Conservation (phyloP, 176 grass and related monocot species). For the Oryza brachyantha region DNA sequence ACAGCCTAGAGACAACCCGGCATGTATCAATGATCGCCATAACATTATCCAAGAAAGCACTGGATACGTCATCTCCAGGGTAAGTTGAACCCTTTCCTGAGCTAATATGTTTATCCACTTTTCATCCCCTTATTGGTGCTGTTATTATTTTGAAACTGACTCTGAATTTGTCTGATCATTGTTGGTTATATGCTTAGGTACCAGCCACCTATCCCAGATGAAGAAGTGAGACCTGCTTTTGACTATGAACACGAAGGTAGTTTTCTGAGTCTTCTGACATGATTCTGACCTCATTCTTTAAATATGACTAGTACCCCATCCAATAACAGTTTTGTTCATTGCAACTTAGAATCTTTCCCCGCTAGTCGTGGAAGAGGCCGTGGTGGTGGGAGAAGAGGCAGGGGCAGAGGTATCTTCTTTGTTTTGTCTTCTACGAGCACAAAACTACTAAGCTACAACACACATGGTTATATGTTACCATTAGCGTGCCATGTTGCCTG, state of each 20-base stretch:
- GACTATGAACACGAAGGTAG: conserved; percentile 75
- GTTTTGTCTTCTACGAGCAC: not conserved
- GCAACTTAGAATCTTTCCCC: conserved; percentile 45
- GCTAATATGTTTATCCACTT: not conserved
- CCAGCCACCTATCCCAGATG: conserved; percentile 70
- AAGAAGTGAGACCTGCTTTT: conserved; percentile 63
- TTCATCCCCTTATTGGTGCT: not conserved
- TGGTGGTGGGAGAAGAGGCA: conserved; percentile 64
- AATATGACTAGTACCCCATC: not conserved
- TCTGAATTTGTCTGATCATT: conserved; percentile 7
- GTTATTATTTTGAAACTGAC: not conserved
- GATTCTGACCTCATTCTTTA: not conserved
- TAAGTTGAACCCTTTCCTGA: conserved; percentile 28
- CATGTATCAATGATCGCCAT: conserved; percentile 87
- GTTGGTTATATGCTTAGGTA: conserved; percentile 49
- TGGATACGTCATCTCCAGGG: conserved; percentile 79
- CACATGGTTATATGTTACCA: not conserved
- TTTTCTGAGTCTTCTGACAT: conserved; percentile 21
- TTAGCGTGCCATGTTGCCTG: not conserved
- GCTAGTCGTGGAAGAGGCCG: conserved; percentile 59
- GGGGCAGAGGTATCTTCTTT: conserved; percentile 59
- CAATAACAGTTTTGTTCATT: not conserved
- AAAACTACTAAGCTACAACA: not conserved
- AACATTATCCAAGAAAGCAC: conserved; percentile 72
- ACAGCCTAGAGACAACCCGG: conserved; percentile 79